A percentile compares a stretch with the other conserved stretches of the same genome.
These are phyloP conservation scores for Inonotus hispidus DNA, from an alignment of 1,284 basidiomycete species.

Conservation along the genomic window DNA sequence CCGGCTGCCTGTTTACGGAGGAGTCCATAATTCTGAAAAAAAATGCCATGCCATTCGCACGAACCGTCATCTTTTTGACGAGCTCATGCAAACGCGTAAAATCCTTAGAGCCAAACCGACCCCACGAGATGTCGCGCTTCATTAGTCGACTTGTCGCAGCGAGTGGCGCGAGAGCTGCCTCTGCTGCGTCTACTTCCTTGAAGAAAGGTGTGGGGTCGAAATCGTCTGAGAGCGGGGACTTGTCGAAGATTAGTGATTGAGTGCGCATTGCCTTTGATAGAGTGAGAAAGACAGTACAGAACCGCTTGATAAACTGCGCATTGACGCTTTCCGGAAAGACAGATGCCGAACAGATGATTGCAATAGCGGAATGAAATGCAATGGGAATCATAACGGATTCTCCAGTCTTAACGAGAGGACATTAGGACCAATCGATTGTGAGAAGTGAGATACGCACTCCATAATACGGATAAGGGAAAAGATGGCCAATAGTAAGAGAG, in stretches of 20 bases:
- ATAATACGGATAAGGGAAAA: conserved; percentile 70
- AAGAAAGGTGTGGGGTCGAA: conserved; percentile 43
- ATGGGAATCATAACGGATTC: conserved; percentile 54
- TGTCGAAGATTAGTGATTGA: conserved; percentile 32
- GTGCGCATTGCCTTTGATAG: conserved; percentile 36
- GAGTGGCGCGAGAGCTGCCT: conserved; percentile 50
- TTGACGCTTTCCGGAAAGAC: conserved; percentile 69
- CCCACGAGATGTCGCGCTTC: conserved; percentile 58
- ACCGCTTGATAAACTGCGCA: conserved; percentile 50
- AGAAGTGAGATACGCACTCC: conserved; percentile 26
- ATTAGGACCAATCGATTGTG: neutral
- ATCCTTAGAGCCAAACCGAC: conserved; percentile 58
- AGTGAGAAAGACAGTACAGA: conserved; percentile 49
- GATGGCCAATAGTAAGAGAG: conserved; percentile 48
- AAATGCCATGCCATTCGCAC: conserved; percentile 58
- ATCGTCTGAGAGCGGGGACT: conserved; percentile 36
- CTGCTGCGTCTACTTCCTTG: conserved; percentile 42
- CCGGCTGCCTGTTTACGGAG: conserved; percentile 26
- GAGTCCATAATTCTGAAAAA: conserved; percentile 64
- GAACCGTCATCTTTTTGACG: conserved; percentile 44
- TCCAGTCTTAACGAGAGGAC: conserved; percentile 39
- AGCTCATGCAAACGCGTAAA: conserved; percentile 49
- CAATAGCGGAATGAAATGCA: conserved; percentile 53
- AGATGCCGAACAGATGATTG: conserved; percentile 46
- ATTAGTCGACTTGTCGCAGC: conserved; percentile 52